Conservation (phyloP, 805 yeast genomes). For the Cyberlindnera euphorbiae region DNA sequence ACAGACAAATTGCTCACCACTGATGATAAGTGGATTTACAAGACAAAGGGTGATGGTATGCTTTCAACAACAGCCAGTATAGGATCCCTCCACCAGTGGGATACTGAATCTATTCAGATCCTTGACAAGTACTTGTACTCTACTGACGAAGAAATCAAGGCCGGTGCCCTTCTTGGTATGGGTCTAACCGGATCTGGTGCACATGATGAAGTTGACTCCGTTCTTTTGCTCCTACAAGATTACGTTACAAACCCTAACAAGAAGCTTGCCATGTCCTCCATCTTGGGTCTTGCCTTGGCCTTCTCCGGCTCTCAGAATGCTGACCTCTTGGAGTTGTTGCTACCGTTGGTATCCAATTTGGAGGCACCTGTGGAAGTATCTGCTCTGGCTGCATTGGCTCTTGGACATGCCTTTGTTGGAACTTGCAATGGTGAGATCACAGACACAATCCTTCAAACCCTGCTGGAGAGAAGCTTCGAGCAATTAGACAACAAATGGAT, state of each 20-base stretch:
- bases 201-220: conserved; percentile 93
- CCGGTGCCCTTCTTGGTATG: conserved; percentile 95
- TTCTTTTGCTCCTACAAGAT: conserved; percentile 80
- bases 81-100: conserved; percentile 91
- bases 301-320: conserved; percentile 92
- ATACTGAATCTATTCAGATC: conserved; percentile 83
- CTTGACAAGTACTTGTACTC: conserved; percentile 87
- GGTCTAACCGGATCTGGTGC: conserved; percentile 91
- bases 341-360: conserved; percentile 79
- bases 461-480: conserved; percentile 74
- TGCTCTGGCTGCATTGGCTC: conserved; percentile 81
- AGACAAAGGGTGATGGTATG: conserved; percentile 90
- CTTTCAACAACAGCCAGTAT: conserved; percentile 85
- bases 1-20: conserved; percentile 75
- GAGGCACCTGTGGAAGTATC: conserved; percentile 72
- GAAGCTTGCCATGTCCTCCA: conserved; percentile 71
- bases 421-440: conserved; percentile 93
- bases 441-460: conserved; percentile 83
- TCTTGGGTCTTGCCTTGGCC: conserved; percentile 88
- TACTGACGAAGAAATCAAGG: conserved; percentile 80
- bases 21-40: conserved; percentile 85
- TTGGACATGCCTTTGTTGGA: conserved; percentile 94
- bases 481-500: conserved; percentile 86
- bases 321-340: conserved; percentile 68
- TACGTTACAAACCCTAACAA: conserved; percentile 63